Percentiles rank a stretch among this genome's conserved stretches.
Conservation (phyloP, 176 grass and related monocot genomes). For the Eleusine indica region DNA sequence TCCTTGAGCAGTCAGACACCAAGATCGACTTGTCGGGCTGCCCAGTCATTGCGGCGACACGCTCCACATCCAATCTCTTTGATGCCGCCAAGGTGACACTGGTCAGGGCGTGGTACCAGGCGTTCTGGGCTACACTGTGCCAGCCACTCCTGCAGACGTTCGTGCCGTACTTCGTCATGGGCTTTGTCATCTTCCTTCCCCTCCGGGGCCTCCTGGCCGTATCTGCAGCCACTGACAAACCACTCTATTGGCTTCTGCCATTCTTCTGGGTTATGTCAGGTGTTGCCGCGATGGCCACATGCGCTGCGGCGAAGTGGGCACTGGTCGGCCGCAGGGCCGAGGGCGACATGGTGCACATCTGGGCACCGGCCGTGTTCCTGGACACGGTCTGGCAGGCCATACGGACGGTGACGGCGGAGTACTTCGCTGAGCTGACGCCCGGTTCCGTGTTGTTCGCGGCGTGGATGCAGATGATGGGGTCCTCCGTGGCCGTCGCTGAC, state of each 20-base stretch:
- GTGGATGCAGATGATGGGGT: conserved; percentile 66
- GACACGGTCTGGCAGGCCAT: conserved; percentile 68
- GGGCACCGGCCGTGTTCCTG: conserved; percentile 58
- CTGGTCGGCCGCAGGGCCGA: conserved; percentile 54
- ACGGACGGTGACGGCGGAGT: conserved; percentile 44
- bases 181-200: conserved; percentile 48
- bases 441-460: conserved; percentile 50
- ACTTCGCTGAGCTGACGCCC: conserved; percentile 60
- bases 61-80: not conserved
- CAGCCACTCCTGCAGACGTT: conserved; percentile 71
- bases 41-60: conserved; percentile 35
- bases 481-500: conserved; percentile 25
- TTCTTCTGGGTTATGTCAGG: conserved; percentile 58
- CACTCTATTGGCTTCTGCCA: conserved; percentile 53
- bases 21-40: conserved; percentile 68
- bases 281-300: conserved; percentile 27
- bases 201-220: conserved; percentile 31
- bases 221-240: not conserved
- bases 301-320: conserved; percentile 54
- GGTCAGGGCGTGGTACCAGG: conserved; percentile 56
- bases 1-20: conserved; percentile 65
- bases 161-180: conserved; percentile 51
- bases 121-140: conserved; percentile 63
- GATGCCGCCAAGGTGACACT: conserved; percentile 45
- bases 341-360: conserved; percentile 59